phyloP scores from a whole-genome alignment of 768 basidiomycete species.

The Cystobasidium tubakii region DNA sequence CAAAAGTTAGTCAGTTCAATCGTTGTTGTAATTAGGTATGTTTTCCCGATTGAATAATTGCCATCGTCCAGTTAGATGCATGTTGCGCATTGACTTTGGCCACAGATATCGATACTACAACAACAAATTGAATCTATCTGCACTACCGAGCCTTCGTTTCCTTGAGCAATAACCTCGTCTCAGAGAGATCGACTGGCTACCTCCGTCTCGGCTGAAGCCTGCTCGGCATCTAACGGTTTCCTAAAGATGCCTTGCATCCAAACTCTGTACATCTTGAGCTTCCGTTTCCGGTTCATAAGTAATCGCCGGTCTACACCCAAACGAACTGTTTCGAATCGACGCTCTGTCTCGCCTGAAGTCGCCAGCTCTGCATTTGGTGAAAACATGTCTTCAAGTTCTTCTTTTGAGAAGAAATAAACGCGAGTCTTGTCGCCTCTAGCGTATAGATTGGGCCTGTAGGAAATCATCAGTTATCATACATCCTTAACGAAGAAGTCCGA shows the following conservation, averaged over 20 bases:
- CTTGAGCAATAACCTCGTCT: too few species aligned
- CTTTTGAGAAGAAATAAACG: constrained; percentile 91
- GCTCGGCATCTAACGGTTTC: constrained; percentile 13
- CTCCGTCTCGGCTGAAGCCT: too few species aligned
- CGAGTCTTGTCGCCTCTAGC: constrained; percentile 93
- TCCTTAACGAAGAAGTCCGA: not conserved
- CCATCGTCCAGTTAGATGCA: not conserved
- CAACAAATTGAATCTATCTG: too few species aligned
- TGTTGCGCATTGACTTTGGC: not conserved
- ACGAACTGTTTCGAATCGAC: constrained; percentile 64
- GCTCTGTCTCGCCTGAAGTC: not conserved
- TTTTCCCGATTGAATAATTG: too few species aligned
- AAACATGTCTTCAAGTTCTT: constrained; percentile 51
- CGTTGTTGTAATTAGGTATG: not conserved
- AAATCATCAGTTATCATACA: not conserved
- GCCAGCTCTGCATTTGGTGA: not conserved
- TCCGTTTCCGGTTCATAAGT: constrained; percentile 84
- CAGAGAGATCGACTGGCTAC: too few species aligned
- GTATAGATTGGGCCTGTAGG: constrained; percentile 67
- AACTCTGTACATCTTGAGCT: constrained; percentile 93
- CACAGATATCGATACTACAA: not conserved
- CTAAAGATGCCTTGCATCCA: constrained; percentile 66
- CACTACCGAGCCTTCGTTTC: too few species aligned
- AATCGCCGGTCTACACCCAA: constrained; percentile 83
- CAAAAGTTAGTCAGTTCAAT: not conserved